These are phyloP conservation scores for Amaranthus cruentus DNA, from an alignment of 148 eudicot genomes.

Conservation along the genomic window DNA sequence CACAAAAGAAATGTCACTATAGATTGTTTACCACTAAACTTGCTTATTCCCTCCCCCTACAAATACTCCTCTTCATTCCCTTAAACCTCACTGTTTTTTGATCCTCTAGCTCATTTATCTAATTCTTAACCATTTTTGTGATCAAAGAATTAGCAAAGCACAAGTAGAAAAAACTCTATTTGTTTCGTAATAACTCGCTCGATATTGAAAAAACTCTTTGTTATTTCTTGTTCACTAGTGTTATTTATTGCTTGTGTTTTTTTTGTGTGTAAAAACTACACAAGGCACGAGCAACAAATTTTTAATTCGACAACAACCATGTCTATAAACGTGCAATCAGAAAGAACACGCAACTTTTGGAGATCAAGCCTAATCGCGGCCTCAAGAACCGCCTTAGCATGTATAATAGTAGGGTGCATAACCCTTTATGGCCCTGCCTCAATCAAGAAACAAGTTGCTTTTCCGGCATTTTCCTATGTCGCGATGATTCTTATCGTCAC, in stretches of 20 bases:
- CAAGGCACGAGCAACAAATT: too few relatives aligned
- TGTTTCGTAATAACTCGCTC: too few relatives aligned
- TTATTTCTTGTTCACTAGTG: too few relatives aligned
- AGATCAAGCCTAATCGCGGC: slow-evolving; percentile 42
- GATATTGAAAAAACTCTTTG: too few relatives aligned
- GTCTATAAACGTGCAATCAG: slow-evolving; percentile 21
- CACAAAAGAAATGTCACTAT: slow-evolving; percentile 23
- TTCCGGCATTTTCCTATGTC: slow-evolving; percentile 71
- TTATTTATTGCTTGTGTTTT: too few relatives aligned
- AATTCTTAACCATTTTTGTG: too few relatives aligned
- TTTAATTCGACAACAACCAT: background rate
- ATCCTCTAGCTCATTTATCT: slow-evolving; percentile 6
- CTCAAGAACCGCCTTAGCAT: slow-evolving; percentile 58
- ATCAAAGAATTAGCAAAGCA: too few relatives aligned
- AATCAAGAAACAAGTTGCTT: slow-evolving; percentile 30
- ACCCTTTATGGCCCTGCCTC: slow-evolving; percentile 50
- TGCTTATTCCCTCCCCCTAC: slow-evolving; percentile 8
- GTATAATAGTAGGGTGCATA: slow-evolving; percentile 46
- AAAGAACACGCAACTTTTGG: slow-evolving; percentile 43
- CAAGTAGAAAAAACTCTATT: too few relatives aligned
- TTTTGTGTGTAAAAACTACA: too few relatives aligned
- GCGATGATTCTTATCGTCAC: slow-evolving; percentile 53
- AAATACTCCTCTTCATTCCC: slow-evolving; percentile 26
- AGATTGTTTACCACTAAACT: slow-evolving; percentile 24
- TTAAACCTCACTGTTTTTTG: slow-evolving; percentile 4